These are phyloP conservation scores for Ophiostoma sp. DNA, from an alignment of 2,329 filamentous ascomycete genomes.

Conservation along the genomic window DNA sequence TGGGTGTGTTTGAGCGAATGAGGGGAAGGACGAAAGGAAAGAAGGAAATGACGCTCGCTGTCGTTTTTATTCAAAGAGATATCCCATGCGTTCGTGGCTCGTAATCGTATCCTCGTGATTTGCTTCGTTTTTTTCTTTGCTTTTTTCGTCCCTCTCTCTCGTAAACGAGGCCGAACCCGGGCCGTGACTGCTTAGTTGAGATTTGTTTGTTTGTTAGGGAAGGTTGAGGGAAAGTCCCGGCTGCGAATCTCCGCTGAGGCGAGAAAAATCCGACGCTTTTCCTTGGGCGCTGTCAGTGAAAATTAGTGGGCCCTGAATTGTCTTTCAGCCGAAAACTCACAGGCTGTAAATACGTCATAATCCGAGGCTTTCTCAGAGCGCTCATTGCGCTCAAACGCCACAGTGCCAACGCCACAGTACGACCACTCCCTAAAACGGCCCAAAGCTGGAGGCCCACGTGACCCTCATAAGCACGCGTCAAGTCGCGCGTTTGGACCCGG, in stretches of 20 bases:
- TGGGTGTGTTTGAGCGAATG: neutral
- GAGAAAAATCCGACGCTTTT: constrained; percentile 10
- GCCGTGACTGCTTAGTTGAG: neutral
- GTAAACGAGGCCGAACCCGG: neutral
- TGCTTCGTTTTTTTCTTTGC: neutral
- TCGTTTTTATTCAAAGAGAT: neutral
- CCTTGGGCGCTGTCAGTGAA: neutral
- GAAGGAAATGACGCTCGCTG: neutral
- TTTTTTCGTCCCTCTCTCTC: neutral
- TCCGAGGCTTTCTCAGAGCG: neutral
- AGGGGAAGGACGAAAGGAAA: neutral
- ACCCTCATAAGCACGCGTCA: neutral
- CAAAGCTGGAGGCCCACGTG: neutral
- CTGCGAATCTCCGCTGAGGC: constrained; percentile 15
- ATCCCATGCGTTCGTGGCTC: neutral
- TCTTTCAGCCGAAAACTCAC: neutral
- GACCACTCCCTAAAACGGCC: neutral
- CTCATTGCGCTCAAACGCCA: neutral
- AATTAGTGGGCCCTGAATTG: neutral
- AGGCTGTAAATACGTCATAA: constrained; percentile 11
- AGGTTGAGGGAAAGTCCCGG: neutral
- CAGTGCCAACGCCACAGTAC: neutral
- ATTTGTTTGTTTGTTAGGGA: neutral
- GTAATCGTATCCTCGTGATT: neutral
- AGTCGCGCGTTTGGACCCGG: neutral